A percentile compares a stretch with the other conserved stretches of the same genome.
Evolutionary conservation across 1,284 basidiomycete genomes (phyloP).

Genomic region (Sphaerobolus stellatus): DNA sequence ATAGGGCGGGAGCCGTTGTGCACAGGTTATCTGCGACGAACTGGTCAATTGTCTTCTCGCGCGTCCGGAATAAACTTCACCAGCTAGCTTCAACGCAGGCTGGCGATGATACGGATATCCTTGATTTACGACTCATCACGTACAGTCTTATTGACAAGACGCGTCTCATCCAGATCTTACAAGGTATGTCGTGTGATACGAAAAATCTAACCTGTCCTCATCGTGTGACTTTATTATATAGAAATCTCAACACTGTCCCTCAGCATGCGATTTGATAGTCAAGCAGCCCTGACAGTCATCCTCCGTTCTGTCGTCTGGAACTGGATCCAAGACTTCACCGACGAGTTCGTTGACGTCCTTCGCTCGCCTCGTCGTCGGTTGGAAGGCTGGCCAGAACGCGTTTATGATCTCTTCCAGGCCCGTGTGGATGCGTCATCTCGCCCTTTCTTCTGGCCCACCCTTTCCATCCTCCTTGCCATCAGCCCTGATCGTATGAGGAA

Average conservation of each 20-base stretch:
- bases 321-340: slow-evolving; percentile 84
- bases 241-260: slow-evolving; percentile 84
- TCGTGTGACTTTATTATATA: slow-evolving; percentile 25
- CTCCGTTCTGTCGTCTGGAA: slow-evolving; percentile 87
- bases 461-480: slow-evolving; percentile 75
- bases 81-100: slow-evolving; percentile 50
- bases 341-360: slow-evolving; percentile 77
- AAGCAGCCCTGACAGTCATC: slow-evolving; percentile 70
- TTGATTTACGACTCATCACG: slow-evolving; percentile 74
- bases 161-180: slow-evolving; percentile 65
- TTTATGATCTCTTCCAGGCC: slow-evolving; percentile 76
- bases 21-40: slow-evolving; percentile 90
- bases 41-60: slow-evolving; percentile 78
- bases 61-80: slow-evolving; percentile 73
- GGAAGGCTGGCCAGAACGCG: slow-evolving; percentile 79
- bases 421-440: slow-evolving; percentile 54
- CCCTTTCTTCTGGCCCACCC: slow-evolving; percentile 76
- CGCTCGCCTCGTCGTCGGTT: slow-evolving; percentile 56
- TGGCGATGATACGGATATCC: slow-evolving; percentile 60
- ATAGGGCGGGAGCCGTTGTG: slow-evolving; percentile 69
- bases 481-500: slow-evolving; percentile 71
- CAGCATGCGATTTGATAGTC: slow-evolving; percentile 77
- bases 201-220: slow-evolving; percentile 3
- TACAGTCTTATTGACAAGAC: slow-evolving; percentile 67
- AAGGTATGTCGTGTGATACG: slow-evolving; percentile 44